These are phyloP conservation scores for Prunus campanulata DNA, from an alignment of 306 rosid species.

Conservation along the genomic window DNA sequence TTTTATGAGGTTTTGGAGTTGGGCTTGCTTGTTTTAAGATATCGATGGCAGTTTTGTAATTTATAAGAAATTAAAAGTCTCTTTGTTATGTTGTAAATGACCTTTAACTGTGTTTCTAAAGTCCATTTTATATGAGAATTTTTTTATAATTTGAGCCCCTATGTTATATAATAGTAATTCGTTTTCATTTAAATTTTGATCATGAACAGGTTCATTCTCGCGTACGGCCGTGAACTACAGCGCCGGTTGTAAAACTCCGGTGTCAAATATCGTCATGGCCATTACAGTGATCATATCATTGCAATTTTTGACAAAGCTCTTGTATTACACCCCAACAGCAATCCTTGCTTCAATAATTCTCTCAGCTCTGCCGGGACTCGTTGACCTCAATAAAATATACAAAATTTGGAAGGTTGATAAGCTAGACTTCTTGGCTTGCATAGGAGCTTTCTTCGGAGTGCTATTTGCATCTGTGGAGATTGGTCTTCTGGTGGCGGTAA, in stretches of 20 bases:
- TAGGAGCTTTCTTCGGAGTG: conserved; percentile 71
- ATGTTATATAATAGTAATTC: not conserved
- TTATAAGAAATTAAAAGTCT: no score
- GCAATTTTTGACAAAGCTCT: conserved; percentile 55
- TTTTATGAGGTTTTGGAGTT: no score
- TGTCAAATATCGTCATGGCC: conserved; percentile 80
- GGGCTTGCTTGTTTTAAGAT: no score
- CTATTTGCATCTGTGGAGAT: conserved; percentile 70
- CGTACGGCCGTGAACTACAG: conserved; percentile 74
- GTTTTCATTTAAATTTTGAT: not conserved
- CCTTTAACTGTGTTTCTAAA: rapidly evolving
- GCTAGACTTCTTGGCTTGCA: conserved; percentile 71
- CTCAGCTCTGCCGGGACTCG: conserved; percentile 82
- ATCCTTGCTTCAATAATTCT: conserved; percentile 75
- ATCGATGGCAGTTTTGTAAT: no score
- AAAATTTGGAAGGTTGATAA: conserved; percentile 80
- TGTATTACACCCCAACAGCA: conserved; percentile 74
- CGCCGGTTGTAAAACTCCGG: conserved; percentile 65
- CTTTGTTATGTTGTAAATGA: no score
- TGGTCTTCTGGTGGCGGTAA: conserved; percentile 74
- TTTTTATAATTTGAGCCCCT: rapidly evolving
- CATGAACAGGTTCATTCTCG: conserved; percentile 69
- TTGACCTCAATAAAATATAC: conserved; percentile 47
- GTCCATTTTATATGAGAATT: rapidly evolving
- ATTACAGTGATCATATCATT: conserved; percentile 59